phyloP scores from a whole-genome alignment of 495 filamentous ascomycete genomes.

The Penicillium coprophilum region DNA sequence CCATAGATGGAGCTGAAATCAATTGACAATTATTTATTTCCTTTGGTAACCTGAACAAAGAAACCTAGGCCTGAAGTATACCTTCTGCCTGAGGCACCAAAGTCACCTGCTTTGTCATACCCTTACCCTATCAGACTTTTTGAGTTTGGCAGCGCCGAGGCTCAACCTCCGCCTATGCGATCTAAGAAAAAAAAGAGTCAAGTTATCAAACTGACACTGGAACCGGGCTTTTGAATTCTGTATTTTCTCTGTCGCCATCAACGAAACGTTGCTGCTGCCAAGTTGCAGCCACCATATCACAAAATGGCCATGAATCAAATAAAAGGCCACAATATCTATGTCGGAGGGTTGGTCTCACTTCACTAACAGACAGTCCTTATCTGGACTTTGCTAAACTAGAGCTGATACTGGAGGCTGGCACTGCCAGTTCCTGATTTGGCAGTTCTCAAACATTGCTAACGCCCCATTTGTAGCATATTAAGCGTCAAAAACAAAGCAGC shows the following conservation, averaged over 20 bases:
- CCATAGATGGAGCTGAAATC: neutral
- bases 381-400: neutral
- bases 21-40: neutral
- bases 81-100: conserved; percentile 17
- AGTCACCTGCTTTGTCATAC: conserved; percentile 17
- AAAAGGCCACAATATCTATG: conserved; percentile 72
- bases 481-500: conserved; percentile 66
- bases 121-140: conserved; percentile 24
- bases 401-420: neutral
- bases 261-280: neutral
- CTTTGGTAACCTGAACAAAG: neutral
- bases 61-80: neutral
- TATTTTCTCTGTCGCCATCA: neutral
- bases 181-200: conserved; percentile 8
- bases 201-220: neutral
- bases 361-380: neutral
- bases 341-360: conserved; percentile 70
- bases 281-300: neutral
- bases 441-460: conserved; percentile 7
- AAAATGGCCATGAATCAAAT: conserved; percentile 53
- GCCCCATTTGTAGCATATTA: conserved; percentile 60
- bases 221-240: neutral
- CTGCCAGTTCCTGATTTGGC: neutral
- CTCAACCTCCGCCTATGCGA: conserved; percentile 18
- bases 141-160: conserved; percentile 23